Percentiles rank a stretch among this genome's conserved stretches.
Conservation (phyloP, 169 alveolate genomes). For the Plasmodium ovale region DNA sequence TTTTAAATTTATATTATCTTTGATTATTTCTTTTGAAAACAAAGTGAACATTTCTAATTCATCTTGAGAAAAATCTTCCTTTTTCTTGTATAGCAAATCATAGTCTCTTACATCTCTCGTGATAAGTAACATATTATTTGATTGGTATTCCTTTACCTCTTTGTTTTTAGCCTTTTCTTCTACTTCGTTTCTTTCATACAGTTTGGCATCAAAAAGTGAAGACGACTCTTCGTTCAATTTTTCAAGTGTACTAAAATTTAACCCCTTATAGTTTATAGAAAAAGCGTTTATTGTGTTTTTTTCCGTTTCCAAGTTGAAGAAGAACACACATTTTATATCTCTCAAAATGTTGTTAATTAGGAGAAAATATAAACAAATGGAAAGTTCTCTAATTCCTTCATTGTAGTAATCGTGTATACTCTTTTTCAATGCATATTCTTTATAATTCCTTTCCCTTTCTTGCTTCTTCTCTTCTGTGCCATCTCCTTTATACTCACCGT, state of each 20-base stretch:
- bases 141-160: not conserved
- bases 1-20: conserved; percentile 16
- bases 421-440: conserved; percentile 77
- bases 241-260: conserved; percentile 28
- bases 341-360: conserved; percentile 52
- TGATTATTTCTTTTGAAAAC: conserved; percentile 1
- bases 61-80: conserved; percentile 14
- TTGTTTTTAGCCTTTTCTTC: not conserved
- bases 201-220: conserved; percentile 12
- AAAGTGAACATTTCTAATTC: conserved; percentile 10
- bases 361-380: conserved; percentile 60
- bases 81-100: conserved; percentile 42
- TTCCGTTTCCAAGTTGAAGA: conserved; percentile 53
- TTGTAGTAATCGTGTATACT: conserved; percentile 54
- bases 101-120: conserved; percentile 44
- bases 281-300: conserved; percentile 70
- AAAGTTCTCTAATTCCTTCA: conserved; percentile 70
- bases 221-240: conserved; percentile 45
- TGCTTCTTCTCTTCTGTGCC: conserved; percentile 28
- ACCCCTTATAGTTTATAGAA: conserved; percentile 51
- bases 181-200: not conserved
- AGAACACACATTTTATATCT: conserved; percentile 63
- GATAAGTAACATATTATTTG: not conserved
- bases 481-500: not conserved
- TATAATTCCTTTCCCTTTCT: conserved; percentile 70